Evolutionary conservation across 306 rosid genomes (phyloP), one percentile per base, ranked within the genome.

Genomic region (Inga laurina): DNA sequence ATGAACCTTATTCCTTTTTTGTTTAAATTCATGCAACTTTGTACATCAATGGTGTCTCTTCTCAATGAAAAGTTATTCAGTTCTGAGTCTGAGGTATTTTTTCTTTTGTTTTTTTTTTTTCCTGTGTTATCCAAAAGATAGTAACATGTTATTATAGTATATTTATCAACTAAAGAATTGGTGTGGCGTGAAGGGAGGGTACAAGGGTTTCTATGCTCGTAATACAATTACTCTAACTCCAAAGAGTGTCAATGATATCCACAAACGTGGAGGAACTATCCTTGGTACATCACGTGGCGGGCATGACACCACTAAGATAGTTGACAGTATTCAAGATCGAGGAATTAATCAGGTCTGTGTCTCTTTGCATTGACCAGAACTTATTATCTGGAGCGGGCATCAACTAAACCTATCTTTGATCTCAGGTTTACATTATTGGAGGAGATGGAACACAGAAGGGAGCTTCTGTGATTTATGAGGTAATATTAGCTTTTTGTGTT

Each of bases 361-460:
- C 49, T 52, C 59, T 76, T 71, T 79, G 56, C 74, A 39, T 72
- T 80, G 24, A 46, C 39, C 82, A 24, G 11, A 24, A 66, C 71
- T 27, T 45, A 32, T 74, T 54, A 57, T 81, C 32, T 30, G 80
- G 44, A n/a, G 32, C 41, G 45, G 30, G 30, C 72, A 56, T 57
- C 49, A 71, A 65, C n/a, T 79, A 71, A 70, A 80, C 56, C 56
- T 72, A 24, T 52, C 10, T 41, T 41, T 72, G 67, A 66, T 73
- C 24, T 73, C 91, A 95, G 98, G 99, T 95, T 85, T 96, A 90
- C 79, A 96, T 96, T 72, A 91, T 96, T 81, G 99, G 99, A 82
- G 99, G 99, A 87, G 98, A 96, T 82, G 99, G 99, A 89, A 96
- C 99, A 72, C 98, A 93, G 83, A 96, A 85, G 80, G 99, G 99